Base-by-base conservation (phyloP, 257 asterid genomes). In the Gentiana straminea region DNA sequence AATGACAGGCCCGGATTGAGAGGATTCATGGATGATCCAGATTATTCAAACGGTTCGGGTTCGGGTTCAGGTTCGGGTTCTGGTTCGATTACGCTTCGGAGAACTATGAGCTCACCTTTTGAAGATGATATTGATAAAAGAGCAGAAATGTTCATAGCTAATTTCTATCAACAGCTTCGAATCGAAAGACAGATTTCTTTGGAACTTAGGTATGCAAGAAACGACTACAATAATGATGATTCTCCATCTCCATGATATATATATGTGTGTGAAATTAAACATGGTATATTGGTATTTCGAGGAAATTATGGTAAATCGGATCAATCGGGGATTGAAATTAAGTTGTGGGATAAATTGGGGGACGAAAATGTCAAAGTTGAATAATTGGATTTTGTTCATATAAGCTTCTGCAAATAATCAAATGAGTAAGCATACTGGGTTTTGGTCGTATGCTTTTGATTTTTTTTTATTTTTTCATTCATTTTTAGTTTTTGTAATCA, bases 81-180 rank as follows among this genome's bases (percentile, higher is more conserved):
- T 5, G 67, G 76, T 33, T 69, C 79, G 2, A 54, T 61, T 0
- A 70, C 69, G 8, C 68, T 87, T 9, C 86, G 70, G 43, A 73
- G 95, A 64, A 81, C 94, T 1, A 70, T 63, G 5, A 84, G 98
- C 64, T 87, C 63, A 57, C 94, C 89, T 1, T 68, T 70, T 24
- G 94, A 81, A 38, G 98, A 91, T 48, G 98, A 91, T 65, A 64
- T 91, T n/a, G 94, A 91, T 32, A 84, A 78, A 69, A 83, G 81
- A 39, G 94, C 98, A 33, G 98, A 91, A 10, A 81, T 76, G 63
- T 91, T 91, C 35, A 91, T 91, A n/a, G 76, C 84, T 0, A 91
- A 91, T 33, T 91, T 87, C 15, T 64, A 84, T 34, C 75, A 65
- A 72, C 96, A 83, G 52, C 89, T 87, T 43, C 66, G 43, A 63